Base-by-base conservation (phyloP, 2,329 filamentous ascomycete genomes). In the Aspergillus ibericus region DNA sequence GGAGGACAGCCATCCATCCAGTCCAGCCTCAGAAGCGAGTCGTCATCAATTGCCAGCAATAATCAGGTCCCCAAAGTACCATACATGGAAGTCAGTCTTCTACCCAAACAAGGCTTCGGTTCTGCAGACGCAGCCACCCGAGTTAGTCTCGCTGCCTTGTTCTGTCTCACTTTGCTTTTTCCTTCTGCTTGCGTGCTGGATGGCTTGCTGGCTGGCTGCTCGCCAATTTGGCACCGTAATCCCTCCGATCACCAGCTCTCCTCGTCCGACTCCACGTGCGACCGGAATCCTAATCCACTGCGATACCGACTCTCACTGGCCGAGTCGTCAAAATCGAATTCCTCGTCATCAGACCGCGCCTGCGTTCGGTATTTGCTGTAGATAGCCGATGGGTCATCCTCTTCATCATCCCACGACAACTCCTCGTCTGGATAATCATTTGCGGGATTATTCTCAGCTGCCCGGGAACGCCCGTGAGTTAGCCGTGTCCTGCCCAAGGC, bases 371-470 rank as follows among this genome's bases (percentile, higher is more conserved):
- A 80, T 53, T 73, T 71, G 56, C 70, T 69, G 59, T 77, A 77
- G 16, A 72, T 67, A n/a, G 74, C 70, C 38, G 69, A 65, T 1
- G 69, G 70, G 52, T 77, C 72, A 46, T 77, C 76, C 48, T 73
- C 75, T 48, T 81, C 78, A 49, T 81, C 79, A n/a, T 78, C 76
- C 40, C 76, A 78, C 5, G 75, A 77, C 32, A 80, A 68, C 53
- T 82, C 80, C 59, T 81, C 80, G 56, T 82, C 80, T 0, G 80
- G 80, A 62, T 82, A 82, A 61, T 82, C 80, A 64, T 81, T 81
- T 49, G 77, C 77, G 25, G 79, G 79, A 61, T 80, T 78, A 59
- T 81, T 78, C 63, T 82, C 80, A 32, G 80, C 80, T 81, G 59
- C 56, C 35, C 49, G 13, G 9, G 22, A 54, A 20, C 35, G 13